Conservation (phyloP, 805 yeast genomes). For the Candida khao-thaluensis region DNA sequence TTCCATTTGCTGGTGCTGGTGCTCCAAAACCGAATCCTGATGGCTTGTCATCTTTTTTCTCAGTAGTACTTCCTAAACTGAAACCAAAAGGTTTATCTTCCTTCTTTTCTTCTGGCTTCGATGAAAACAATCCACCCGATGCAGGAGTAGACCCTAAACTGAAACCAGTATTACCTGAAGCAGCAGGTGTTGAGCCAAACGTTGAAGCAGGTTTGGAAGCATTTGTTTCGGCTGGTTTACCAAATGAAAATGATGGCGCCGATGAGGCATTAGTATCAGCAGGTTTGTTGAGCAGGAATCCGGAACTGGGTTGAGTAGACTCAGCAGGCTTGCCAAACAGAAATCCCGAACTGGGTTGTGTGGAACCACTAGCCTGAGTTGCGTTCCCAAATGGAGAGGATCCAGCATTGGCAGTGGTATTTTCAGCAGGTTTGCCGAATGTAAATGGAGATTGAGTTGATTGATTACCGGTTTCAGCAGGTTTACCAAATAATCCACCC, state of each 20-base stretch:
- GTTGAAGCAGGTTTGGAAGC: constrained; percentile 7
- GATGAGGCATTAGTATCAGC: constrained; percentile 6
- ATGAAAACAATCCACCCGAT: constrained; percentile 18
- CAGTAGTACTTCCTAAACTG: neutral
- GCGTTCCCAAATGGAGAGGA: neutral
- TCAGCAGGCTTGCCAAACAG: constrained; percentile 15
- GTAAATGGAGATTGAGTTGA: constrained; percentile 11
- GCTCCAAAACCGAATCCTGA: constrained; percentile 17
- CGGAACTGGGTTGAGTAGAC: constrained; percentile 4
- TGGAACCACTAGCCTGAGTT: constrained; percentile 4
- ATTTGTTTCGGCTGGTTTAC: constrained; percentile 17
- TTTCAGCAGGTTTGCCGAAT: constrained; percentile 15
- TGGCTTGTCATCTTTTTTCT: constrained; percentile 3
- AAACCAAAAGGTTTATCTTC: constrained; percentile 7
- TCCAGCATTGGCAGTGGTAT: constrained; percentile 7
- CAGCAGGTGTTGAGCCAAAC: constrained; percentile 20
- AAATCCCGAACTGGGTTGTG: constrained; percentile 13
- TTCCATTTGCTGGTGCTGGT: constrained; percentile 14
- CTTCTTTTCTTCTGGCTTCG: constrained; percentile 16
- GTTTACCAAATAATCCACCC: constrained; percentile 10
- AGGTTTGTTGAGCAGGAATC: constrained; percentile 5
- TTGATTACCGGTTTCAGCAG: constrained; percentile 12
- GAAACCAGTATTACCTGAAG: constrained; percentile 6
- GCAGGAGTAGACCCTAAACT: constrained; percentile 9
- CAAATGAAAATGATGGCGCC: constrained; percentile 15